These are phyloP conservation scores for Plasmodium knowlesi DNA, from an alignment of 169 alveolate genomes.

Conservation along the genomic window DNA sequence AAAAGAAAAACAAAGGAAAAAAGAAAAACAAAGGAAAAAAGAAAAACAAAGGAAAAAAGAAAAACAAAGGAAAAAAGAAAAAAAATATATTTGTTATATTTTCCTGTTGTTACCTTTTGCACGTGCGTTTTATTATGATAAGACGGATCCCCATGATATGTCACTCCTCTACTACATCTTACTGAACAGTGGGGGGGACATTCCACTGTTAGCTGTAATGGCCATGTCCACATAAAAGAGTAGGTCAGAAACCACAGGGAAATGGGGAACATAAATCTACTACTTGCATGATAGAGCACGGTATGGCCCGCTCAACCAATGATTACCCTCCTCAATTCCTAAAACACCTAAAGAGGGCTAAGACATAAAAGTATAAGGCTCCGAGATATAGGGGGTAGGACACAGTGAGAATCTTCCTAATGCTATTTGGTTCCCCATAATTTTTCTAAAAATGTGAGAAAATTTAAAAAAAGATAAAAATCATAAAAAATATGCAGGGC, in stretches of 20 bases:
- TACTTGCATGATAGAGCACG: neutral
- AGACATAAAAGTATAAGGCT: slow-evolving; percentile 41
- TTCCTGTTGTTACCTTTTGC: neutral
- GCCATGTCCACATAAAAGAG: neutral
- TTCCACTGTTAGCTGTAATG: neutral
- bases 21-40: too few relatives aligned
- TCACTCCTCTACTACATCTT: neutral
- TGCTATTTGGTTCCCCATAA: neutral
- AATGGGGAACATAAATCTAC: neutral
- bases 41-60: too few relatives aligned
- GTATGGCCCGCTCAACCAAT: neutral
- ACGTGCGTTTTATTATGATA: neutral
- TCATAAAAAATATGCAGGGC: neutral
- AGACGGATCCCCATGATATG: neutral
- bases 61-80: too few relatives aligned
- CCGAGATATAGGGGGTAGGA: slow-evolving; percentile 33
- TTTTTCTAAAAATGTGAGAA: slow-evolving; percentile 18
- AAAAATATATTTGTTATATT: too few relatives aligned
- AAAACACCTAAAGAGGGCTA: slow-evolving; percentile 12
- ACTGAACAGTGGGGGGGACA: neutral
- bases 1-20: too few relatives aligned
- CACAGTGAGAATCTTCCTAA: neutral
- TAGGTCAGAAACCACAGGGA: neutral
- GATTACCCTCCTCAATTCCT: neutral
- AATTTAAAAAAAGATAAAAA: neutral